Conservation (phyloP, 179 eudicot species). For the Monotropa hypopitys region DNA sequence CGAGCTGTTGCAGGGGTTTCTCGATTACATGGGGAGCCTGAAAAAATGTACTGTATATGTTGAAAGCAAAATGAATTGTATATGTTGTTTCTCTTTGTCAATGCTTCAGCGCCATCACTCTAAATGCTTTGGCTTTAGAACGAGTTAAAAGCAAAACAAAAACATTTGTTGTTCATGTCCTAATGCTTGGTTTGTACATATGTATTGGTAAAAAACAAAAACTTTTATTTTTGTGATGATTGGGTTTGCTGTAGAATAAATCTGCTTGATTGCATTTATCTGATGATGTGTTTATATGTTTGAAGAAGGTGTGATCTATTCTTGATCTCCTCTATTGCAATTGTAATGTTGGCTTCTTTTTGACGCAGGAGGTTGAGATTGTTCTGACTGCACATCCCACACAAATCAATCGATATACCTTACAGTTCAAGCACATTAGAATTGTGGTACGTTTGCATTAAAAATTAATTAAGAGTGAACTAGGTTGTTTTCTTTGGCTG, state of each 20-base stretch:
- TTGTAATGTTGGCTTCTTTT: slow-evolving; percentile 9
- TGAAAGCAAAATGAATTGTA: no score
- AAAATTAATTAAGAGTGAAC: background rate
- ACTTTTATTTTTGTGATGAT: no score
- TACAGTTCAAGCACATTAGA: slow-evolving; percentile 80
- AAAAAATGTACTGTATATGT: no score
- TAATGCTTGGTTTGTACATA: no score
- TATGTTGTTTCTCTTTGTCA: slow-evolving; percentile 11
- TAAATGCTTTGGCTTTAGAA: slow-evolving; percentile 50
- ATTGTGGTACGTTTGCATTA: slow-evolving; percentile 43
- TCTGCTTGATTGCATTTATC: no score
- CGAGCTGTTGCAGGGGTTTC: no score
- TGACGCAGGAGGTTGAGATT: slow-evolving; percentile 68
- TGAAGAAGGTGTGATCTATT: no score
- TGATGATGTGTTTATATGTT: no score
- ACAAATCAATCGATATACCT: slow-evolving; percentile 74
- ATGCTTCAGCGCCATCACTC: slow-evolving; percentile 47
- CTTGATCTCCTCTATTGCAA: background rate
- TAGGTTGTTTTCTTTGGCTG: background rate
- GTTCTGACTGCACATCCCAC: slow-evolving; percentile 96
- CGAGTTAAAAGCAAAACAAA: slow-evolving; percentile 57
- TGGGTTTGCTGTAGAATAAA: no score
- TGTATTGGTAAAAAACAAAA: no score
- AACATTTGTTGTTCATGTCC: no score
- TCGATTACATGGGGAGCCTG: no score